These are phyloP conservation scores for Strobilomyces confusus DNA, from an alignment of 768 basidiomycete genomes.

Conservation along the genomic window DNA sequence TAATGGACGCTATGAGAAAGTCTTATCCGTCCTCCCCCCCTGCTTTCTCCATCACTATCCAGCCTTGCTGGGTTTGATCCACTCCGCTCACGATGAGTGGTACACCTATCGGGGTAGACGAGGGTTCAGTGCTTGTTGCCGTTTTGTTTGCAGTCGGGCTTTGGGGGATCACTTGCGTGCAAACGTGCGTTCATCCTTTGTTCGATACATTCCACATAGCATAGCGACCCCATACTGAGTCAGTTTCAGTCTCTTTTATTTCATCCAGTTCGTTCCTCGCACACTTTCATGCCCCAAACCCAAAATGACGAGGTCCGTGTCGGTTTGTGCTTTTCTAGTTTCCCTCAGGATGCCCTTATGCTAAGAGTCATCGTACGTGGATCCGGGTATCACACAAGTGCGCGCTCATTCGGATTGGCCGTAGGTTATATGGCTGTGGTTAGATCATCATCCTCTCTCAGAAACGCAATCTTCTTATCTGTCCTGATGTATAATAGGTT, in stretches of 20 bases:
- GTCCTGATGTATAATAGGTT: conserved; percentile 10
- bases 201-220: not conserved
- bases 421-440: conserved; percentile 22
- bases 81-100: not conserved
- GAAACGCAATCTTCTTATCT: not conserved
- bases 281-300: not conserved
- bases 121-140: conserved; percentile 16
- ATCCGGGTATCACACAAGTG: not conserved
- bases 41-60: not conserved
- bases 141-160: conserved; percentile 18
- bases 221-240: not conserved
- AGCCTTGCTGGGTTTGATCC: not conserved
- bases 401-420: not conserved
- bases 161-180: conserved; percentile 23
- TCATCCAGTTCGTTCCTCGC: conserved; percentile 13
- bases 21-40: not conserved
- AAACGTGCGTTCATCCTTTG: conserved; percentile 12
- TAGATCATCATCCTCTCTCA: not conserved
- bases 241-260: conserved; percentile 13
- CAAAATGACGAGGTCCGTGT: not conserved
- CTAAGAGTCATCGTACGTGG: conserved; percentile 12
- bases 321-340: not conserved
- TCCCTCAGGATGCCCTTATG: not conserved
- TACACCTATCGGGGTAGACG: not conserved
- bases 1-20: not conserved